Evolutionary conservation across 306 rosid species (phyloP), one percentile per base, ranked within the genome.

Genomic region (Pyrus pyrifolia): DNA sequence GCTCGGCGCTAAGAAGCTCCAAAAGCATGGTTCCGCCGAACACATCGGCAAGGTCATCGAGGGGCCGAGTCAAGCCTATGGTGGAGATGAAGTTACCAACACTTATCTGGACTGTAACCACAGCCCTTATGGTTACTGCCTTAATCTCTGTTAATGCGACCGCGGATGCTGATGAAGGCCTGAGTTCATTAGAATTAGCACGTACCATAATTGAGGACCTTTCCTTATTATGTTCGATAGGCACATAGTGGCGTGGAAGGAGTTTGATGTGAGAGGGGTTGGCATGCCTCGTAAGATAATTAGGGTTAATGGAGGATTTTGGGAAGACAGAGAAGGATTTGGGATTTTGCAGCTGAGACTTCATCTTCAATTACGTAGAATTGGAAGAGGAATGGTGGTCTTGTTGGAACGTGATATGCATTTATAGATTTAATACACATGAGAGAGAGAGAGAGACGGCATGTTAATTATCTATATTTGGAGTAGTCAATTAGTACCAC

Each of bases 21-120:
- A 91, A 64, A 33, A 83, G 86, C 25, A 91, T 73, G 23, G 89
- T 83, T 88, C 86, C 86, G 5, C 94, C 94, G 6, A 86, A 84
- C 87, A 91, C 73, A 84, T 91, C 94, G 2, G 84, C 83, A 4
- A 91, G 42, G 53, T 79, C 88, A 81, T 91, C 97, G 13, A 87
- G 81, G 35, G 87, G 67, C 30, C 75, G 35, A 33, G 81, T 83
- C 33, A 87, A 64, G 68, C 87, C 79, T 1, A 91, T 71, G 59
- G 74, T 80, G n/a, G 88, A 78, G 78, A 87, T 67, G 46, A 91
- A 18, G 84, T 70, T 53, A 64, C 74, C 38, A 35, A 35, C 38
- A 35, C 38, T 35, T 51, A 70, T 52, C 19, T 35, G 38, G 38
- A 81, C 81, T 3, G 81, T 76, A 42, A 81, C 77, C 62, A 81